These are phyloP conservation scores for Aegilops longissima DNA, from an alignment of 176 grass and related monocot genomes.

Conservation along the genomic window DNA sequence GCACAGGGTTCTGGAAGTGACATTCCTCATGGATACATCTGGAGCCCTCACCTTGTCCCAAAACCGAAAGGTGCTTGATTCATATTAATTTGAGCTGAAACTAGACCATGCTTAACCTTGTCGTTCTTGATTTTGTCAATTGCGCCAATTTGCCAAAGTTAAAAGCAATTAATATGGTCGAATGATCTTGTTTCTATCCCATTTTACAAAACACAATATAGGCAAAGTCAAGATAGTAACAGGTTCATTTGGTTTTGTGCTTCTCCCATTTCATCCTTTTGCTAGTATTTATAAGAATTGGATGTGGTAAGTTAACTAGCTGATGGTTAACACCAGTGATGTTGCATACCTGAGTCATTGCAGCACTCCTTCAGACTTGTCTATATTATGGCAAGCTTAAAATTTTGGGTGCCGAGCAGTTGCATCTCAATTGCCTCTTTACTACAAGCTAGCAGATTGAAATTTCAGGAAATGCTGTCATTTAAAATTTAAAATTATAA, in stretches of 20 bases:
- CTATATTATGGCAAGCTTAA: not conserved
- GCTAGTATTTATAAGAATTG: not conserved
- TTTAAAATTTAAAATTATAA: not conserved
- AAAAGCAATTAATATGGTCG: not conserved
- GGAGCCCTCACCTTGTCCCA: conserved; percentile 96
- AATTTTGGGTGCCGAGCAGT: not conserved
- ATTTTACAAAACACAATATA: conserved; percentile 10
- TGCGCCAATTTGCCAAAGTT: not conserved
- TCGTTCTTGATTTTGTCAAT: not conserved
- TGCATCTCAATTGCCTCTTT: not conserved
- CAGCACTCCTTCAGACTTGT: not conserved
- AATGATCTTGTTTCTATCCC: not conserved
- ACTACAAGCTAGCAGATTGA: not conserved
- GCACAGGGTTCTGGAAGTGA: conserved; percentile 71
- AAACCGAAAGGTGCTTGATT: conserved; percentile 80
- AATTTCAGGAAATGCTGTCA: conserved; percentile 3
- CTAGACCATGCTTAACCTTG: conserved; percentile 21
- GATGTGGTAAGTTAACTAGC: not conserved
- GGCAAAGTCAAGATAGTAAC: not conserved
- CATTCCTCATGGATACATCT: conserved; percentile 93
- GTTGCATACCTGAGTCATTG: not conserved
- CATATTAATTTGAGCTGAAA: conserved; percentile 27
- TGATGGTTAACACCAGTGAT: not conserved
- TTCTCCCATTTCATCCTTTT: not conserved
- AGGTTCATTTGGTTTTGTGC: not conserved